Evolutionary conservation across 257 asterid species (phyloP).

Genomic region (Nicotiana paniculata): DNA sequence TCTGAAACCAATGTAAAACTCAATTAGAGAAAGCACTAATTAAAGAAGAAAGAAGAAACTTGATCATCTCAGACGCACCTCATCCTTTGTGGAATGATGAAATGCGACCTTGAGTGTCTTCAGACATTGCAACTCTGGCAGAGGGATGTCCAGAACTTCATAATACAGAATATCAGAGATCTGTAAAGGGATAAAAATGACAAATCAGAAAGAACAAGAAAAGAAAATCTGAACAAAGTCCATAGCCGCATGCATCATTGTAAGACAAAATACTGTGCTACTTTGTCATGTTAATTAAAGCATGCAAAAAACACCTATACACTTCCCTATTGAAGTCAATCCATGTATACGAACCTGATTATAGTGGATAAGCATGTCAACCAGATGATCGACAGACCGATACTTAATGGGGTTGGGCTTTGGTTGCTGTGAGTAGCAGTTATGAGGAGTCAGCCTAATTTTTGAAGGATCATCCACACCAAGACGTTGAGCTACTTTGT

Average conservation of each 20-base stretch:
- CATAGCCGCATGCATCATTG: not conserved
- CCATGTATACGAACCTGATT: slow-evolving; percentile 55
- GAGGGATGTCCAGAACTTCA: slow-evolving; percentile 93
- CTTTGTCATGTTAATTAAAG: not conserved
- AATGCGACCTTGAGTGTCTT: slow-evolving; percentile 86
- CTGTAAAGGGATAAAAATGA: slow-evolving; percentile 20
- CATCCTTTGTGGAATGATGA: slow-evolving; percentile 91
- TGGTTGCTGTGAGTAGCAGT: slow-evolving; percentile 94
- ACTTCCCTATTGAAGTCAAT: not conserved
- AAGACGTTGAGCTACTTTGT: slow-evolving; percentile 73
- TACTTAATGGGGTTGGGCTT: slow-evolving; percentile 79
- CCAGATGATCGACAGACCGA: slow-evolving; percentile 69
- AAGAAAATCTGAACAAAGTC: not conserved
- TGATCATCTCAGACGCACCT: slow-evolving; percentile 38
- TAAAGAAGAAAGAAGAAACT: not conserved
- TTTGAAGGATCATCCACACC: slow-evolving; percentile 81
- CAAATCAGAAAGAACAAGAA: slow-evolving; percentile 6
- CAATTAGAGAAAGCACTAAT: not conserved
- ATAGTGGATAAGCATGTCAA: slow-evolving; percentile 94
- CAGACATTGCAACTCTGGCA: slow-evolving; percentile 86
- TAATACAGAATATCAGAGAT: slow-evolving; percentile 82
- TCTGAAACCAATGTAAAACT: slow-evolving; percentile 38
- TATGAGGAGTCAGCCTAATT: slow-evolving; percentile 91
- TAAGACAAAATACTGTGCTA: not conserved
- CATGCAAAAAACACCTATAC: not conserved